Conservation (phyloP, 257 asterid genomes). For the Solanum raphanifolium region DNA sequence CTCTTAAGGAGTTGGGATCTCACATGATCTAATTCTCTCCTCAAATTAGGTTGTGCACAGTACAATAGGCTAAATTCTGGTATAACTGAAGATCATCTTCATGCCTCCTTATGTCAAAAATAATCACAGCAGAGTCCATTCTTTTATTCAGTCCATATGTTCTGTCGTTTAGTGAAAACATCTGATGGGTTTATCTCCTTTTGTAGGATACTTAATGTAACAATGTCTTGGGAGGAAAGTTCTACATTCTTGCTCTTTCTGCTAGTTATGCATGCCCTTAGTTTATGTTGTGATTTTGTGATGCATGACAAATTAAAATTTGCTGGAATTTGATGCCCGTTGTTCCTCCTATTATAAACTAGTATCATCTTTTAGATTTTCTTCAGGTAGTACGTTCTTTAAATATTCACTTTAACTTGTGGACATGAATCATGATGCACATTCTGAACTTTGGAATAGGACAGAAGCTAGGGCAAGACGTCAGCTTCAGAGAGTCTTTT, state of each 20-base stretch:
- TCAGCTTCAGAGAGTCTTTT: constrained; percentile 62
- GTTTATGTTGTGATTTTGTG: neutral
- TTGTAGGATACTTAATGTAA: neutral
- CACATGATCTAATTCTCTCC: neutral
- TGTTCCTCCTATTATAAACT: neutral
- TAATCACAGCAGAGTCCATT: neutral
- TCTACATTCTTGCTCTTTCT: neutral
- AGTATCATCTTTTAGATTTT: neutral
- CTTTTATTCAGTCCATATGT: neutral
- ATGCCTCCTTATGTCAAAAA: too few species aligned
- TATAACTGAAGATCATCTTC: neutral
- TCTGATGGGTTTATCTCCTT: neutral
- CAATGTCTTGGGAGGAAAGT: neutral
- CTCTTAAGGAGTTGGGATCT: neutral
- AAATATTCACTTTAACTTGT: neutral
- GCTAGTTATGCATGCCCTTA: neutral
- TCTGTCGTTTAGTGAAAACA: neutral
- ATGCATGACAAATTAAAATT: neutral
- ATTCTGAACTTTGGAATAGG: constrained; percentile 18
- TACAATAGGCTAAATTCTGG: neutral
- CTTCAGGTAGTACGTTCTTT: neutral
- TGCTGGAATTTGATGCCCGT: neutral
- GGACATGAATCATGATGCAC: constrained; percentile 2
- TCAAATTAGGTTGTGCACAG: neutral
- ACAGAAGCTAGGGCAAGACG: constrained; percentile 66